phyloP scores from a whole-genome alignment of 345 rosid species.

The Melastoma malabathricum region DNA sequence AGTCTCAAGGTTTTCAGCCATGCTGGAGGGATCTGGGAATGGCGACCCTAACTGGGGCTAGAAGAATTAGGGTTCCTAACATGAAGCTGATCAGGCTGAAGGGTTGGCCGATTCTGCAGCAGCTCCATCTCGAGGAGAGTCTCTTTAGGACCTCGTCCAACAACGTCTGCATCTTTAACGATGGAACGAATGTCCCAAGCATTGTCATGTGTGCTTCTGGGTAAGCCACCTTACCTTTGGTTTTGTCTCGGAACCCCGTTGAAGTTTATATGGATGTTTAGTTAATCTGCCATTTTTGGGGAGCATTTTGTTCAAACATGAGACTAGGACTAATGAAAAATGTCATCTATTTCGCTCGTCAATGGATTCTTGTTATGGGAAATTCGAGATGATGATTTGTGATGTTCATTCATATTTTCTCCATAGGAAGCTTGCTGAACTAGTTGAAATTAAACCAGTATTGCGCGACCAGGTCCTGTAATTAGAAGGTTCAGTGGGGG shows the following conservation, averaged over 20 bases:
- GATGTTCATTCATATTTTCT: slow-evolving; percentile 9
- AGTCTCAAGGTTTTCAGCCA: too few species aligned
- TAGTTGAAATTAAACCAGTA: slow-evolving; percentile 49
- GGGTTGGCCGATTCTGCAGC: slow-evolving; percentile 56
- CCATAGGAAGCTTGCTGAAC: slow-evolving; percentile 59
- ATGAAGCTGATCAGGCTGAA: slow-evolving; percentile 57
- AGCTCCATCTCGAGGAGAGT: slow-evolving; percentile 58
- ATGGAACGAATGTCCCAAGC: slow-evolving; percentile 55
- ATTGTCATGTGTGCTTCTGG: slow-evolving; percentile 90
- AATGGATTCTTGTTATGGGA: too few species aligned
- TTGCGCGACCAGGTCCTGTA: slow-evolving; percentile 47
- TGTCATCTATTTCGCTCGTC: too few species aligned
- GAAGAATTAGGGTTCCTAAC: slow-evolving; percentile 33
- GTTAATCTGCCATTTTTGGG: too few species aligned
- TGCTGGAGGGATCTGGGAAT: not conserved
- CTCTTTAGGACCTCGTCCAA: slow-evolving; percentile 51
- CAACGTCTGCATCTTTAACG: slow-evolving; percentile 76
- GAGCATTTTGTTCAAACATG: too few species aligned
- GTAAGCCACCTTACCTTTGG: slow-evolving; percentile 29
- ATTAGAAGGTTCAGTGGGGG: slow-evolving; percentile 79
- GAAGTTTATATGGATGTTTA: too few species aligned
- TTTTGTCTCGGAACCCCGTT: not conserved
- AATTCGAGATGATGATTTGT: not conserved
- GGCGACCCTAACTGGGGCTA: slow-evolving; percentile 13
- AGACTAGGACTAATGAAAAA: too few species aligned